These are phyloP conservation scores for Fusarium fujikuroi DNA, from an alignment of 2,329 filamentous ascomycete genomes.

Conservation along the genomic window DNA sequence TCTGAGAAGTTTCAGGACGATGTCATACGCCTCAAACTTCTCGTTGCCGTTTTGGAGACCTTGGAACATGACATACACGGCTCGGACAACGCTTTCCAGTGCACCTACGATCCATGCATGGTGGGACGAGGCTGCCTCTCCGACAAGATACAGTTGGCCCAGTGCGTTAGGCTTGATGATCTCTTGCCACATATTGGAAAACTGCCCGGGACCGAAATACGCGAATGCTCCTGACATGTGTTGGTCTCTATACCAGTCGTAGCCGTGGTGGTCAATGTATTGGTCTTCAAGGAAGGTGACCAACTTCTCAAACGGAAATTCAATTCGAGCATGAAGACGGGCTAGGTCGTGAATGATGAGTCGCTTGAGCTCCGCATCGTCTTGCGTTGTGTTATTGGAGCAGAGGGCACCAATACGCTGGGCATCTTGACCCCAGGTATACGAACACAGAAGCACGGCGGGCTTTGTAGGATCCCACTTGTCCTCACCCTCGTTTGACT, in stretches of 20 bases:
- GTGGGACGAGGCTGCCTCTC: not conserved
- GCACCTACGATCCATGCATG: not conserved
- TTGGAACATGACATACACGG: not conserved
- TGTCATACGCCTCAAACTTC: rapidly evolving
- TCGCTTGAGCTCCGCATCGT: not conserved
- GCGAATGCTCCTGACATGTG: not conserved
- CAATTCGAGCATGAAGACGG: rapidly evolving
- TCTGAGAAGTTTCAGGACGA: not conserved
- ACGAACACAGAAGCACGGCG: not conserved
- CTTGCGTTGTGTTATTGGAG: not conserved
- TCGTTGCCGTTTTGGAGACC: not conserved
- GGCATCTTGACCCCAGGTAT: not conserved
- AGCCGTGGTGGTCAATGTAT: not conserved
- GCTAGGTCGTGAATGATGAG: not conserved
- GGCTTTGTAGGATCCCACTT: not conserved
- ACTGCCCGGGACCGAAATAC: not conserved
- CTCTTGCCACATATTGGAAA: not conserved
- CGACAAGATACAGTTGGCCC: not conserved
- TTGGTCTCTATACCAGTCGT: not conserved
- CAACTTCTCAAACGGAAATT: rapidly evolving
- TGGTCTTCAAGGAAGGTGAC: rapidly evolving
- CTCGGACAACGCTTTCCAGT: not conserved
- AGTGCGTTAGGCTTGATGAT: not conserved
- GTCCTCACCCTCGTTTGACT: not conserved
- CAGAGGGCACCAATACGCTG: not conserved